Evolutionary conservation across 495 filamentous ascomycete species (phyloP).

Genomic region (Penicillium desertorum): DNA sequence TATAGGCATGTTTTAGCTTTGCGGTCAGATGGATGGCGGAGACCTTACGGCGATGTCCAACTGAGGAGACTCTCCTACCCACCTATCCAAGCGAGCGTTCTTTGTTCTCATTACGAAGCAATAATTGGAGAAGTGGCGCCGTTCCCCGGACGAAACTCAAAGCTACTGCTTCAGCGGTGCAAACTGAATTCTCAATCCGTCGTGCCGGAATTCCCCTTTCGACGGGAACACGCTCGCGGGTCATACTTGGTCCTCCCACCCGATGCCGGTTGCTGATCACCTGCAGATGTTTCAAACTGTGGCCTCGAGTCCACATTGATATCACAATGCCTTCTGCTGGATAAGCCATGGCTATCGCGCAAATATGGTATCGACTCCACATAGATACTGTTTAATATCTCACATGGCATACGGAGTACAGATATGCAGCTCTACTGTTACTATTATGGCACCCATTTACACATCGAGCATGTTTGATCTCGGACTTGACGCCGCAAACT

Average conservation of each 20-base stretch:
- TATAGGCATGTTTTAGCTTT: not conserved
- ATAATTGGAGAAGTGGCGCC: not conserved
- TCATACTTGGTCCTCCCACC: not conserved
- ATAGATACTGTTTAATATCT: not conserved
- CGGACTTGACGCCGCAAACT: not conserved
- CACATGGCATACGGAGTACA: not conserved
- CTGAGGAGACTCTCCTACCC: not conserved
- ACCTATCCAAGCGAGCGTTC: not conserved
- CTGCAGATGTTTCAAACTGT: not conserved
- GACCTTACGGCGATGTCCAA: not conserved
- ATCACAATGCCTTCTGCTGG: not conserved
- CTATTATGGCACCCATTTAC: not conserved
- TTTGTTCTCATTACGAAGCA: not conserved
- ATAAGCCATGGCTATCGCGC: not conserved
- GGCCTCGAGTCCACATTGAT: not conserved
- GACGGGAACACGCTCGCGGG: not conserved
- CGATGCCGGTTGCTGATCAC: not conserved
- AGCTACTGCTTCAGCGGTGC: conserved; percentile 7
- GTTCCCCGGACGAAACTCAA: not conserved
- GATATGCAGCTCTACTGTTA: not conserved
- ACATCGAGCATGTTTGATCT: not conserved
- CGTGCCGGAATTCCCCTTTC: conserved; percentile 13
- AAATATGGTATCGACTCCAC: conserved; percentile 1
- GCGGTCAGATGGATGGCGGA: not conserved
- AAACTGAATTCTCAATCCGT: conserved; percentile 2